phyloP scores from a whole-genome alignment of 306 rosid genomes.

The Bauhinia variegata region DNA sequence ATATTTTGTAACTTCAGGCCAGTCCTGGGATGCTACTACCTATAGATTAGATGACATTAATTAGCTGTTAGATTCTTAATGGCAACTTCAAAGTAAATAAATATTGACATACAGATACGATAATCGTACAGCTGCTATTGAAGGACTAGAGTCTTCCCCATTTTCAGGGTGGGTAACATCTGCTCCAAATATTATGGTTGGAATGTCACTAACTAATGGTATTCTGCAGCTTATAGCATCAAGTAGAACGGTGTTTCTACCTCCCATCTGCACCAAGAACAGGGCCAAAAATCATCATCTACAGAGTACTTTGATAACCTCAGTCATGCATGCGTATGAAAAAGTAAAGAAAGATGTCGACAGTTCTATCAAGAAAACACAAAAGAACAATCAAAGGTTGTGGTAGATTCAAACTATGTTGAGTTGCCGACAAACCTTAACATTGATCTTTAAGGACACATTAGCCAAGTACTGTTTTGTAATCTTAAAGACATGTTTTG shows the following conservation, averaged over 20 bases:
- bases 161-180: constrained; percentile 96
- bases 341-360: neutral
- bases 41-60: constrained; percentile 47
- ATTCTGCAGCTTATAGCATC: constrained; percentile 95
- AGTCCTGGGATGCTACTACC: constrained; percentile 97
- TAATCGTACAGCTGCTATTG: constrained; percentile 81
- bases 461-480: constrained; percentile 90
- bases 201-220: constrained; percentile 90
- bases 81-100: neutral
- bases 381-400: neutral
- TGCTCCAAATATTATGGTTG: constrained; percentile 92
- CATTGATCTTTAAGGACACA: constrained; percentile 91
- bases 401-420: constrained; percentile 8
- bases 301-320: neutral
- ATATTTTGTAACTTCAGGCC: constrained; percentile 97
- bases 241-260: constrained; percentile 91
- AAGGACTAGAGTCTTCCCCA: constrained; percentile 93
- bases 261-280: constrained; percentile 79
- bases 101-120: constrained; percentile 3
- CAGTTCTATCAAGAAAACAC: neutral
- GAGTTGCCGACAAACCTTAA: constrained; percentile 59
- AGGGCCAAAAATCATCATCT: constrained; percentile 21
- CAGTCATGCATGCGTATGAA: neutral
- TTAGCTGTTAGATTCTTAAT: constrained; percentile 33
- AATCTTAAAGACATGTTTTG: constrained; percentile 87